Base-by-base conservation (phyloP, 139 green algal species). In the Chlorella sp. region DNA sequence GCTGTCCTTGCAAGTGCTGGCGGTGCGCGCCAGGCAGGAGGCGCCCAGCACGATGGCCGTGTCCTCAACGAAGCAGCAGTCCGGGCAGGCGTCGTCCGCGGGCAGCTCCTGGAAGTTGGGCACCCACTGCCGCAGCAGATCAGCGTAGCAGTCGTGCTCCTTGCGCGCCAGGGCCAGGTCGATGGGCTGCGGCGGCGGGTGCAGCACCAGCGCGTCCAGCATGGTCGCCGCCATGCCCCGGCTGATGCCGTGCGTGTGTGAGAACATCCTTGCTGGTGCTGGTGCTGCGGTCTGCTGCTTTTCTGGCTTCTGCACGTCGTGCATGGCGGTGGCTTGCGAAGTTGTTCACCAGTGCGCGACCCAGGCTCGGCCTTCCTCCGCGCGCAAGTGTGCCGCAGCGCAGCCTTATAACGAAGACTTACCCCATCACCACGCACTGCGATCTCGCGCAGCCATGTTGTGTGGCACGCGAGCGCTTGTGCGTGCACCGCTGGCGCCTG, bases 61-160 rank as follows among this genome's bases (percentile, higher is more conserved):
- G 55, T 64, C 55, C 55, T 64, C 55, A 27, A 64, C 24, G 55
- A 64, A 64, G 42, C 42, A 55, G 42, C 42, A 51, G 62, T 34
- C 35, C 3, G 36, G 24, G 64, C 5, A 23, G 33, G 20, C 26
- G 34, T 69, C 4, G 10, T 50, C 35, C 24, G 42, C 30, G 33
- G 22, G 22, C 55, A 64, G 4, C 55, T 64, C 55, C 55, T 31
- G 14, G 4, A 27, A 27, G 24, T 64, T 10, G 4, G 4, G 4
- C 22, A 27, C 55, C 4, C 22, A 20, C 24, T 27, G 14, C 27
- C 24, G 17, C 4, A 64, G 20, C 55, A 64, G 55, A 10, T 29
- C 24, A 10, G 24, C 24, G 55, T 64, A 64, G 22, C 20, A 4
- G 14, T 64, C 22, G 24, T 64, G 55, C 55, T 64, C 20, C 4